These are phyloP conservation scores for Rhazya stricta DNA, from an alignment of 257 asterid genomes.

Conservation along the genomic window DNA sequence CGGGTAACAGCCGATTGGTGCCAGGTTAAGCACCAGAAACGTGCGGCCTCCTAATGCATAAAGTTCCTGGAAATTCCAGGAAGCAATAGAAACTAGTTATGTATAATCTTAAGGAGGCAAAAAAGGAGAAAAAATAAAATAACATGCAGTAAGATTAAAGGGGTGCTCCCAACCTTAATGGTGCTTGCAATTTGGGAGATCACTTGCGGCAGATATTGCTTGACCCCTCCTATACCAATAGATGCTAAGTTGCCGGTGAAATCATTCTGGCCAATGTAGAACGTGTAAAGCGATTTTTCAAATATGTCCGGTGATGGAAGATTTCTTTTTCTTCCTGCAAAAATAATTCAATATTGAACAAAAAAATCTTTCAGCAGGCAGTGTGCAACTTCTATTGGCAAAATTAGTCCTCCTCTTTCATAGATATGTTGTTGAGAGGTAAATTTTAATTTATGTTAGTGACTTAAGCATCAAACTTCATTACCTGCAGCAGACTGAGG, in stretches of 20 bases:
- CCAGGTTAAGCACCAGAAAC: conserved; percentile 47
- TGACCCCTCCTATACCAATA: conserved; percentile 41
- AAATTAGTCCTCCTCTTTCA: no score
- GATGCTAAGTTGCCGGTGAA: conserved; percentile 40
- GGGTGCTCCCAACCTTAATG: conserved; percentile 48
- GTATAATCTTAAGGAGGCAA: not conserved
- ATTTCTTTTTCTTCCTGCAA: conserved; percentile 28
- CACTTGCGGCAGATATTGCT: conserved; percentile 38
- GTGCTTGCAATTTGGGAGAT: conserved; percentile 40
- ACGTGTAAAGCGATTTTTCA: conserved; percentile 52
- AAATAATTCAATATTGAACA: not conserved
- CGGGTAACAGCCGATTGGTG: conserved; percentile 59
- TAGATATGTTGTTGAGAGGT: no score
- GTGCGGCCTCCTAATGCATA: conserved; percentile 50
- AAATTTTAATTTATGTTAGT: no score
- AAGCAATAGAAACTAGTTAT: not conserved
- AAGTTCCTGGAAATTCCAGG: conserved; percentile 33
- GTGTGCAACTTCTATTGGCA: not conserved
- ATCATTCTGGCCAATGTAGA: conserved; percentile 71
- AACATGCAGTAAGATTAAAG: not conserved
- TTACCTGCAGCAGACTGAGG: conserved; percentile 6
- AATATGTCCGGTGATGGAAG: conserved; percentile 59
- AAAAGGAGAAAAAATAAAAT: not conserved
- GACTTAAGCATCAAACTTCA: not conserved
- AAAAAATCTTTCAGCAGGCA: not conserved